phyloP scores from a whole-genome alignment of 768 basidiomycete genomes.

The Boletus rubescentipes region DNA sequence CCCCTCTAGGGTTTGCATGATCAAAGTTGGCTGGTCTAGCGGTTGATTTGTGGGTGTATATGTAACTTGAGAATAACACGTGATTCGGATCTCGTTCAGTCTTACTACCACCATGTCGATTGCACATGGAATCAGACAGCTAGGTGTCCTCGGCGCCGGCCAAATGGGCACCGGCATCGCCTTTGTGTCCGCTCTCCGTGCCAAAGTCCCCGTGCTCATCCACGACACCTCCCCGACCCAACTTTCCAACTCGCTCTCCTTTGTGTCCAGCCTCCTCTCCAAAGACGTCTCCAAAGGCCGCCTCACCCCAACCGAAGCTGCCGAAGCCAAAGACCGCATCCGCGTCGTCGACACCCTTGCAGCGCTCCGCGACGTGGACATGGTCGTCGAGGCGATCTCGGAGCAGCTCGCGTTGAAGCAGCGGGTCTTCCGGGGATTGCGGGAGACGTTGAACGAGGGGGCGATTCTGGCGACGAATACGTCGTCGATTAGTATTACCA shows the following conservation, averaged over 20 bases:
- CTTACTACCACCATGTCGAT: conserved; percentile 34
- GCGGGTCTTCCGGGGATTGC: conserved; percentile 69
- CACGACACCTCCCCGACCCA: conserved; percentile 78
- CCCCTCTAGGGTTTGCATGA: conserved; percentile 10
- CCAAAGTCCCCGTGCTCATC: conserved; percentile 82
- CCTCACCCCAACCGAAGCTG: conserved; percentile 64
- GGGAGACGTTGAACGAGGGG: conserved; percentile 62
- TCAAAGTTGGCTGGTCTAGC: conserved; percentile 19
- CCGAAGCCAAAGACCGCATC: conserved; percentile 69
- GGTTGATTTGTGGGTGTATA: conserved; percentile 5
- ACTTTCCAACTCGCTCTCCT: conserved; percentile 65
- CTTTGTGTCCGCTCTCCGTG: conserved; percentile 80
- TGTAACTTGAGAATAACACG: not conserved
- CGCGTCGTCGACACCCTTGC: conserved; percentile 57
- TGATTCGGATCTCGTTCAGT: conserved; percentile 10
- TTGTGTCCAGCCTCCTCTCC: conserved; percentile 80
- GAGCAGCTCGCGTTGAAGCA: conserved; percentile 81
- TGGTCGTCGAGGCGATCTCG: conserved; percentile 93
- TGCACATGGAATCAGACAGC: conserved; percentile 67
- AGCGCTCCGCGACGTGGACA: conserved; percentile 76
- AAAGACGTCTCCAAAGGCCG: conserved; percentile 88
- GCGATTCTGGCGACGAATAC: conserved; percentile 92
- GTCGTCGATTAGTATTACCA: conserved; percentile 91
- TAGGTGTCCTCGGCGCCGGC: conserved; percentile 81
- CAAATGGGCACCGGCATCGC: conserved; percentile 95